phyloP scores from a whole-genome alignment of 2,329 filamentous ascomycete genomes.

The Aureobasidium lini region DNA sequence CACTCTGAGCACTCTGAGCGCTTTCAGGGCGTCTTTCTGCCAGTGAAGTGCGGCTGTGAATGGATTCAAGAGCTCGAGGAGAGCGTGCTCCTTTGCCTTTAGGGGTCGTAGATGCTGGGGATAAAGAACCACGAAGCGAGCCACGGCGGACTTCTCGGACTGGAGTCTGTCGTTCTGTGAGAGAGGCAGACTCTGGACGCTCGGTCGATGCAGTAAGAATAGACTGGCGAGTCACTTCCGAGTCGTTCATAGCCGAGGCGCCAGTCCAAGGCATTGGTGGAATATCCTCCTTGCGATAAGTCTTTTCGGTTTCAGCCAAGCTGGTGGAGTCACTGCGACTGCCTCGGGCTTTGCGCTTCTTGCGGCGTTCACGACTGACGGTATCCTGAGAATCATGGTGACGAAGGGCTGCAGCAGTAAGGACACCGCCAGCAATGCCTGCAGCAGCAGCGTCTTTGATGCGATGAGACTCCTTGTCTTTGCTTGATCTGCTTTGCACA shows the following conservation, averaged over 20 bases:
- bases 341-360: slow-evolving; percentile 40
- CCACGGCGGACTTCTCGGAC: slow-evolving; percentile 58
- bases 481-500: slow-evolving; percentile 32
- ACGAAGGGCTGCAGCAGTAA: slow-evolving; percentile 56
- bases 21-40: slow-evolving; percentile 40
- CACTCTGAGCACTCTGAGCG: slow-evolving; percentile 1
- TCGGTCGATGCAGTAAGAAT: slow-evolving; percentile 77
- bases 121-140: slow-evolving; percentile 44
- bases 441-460: slow-evolving; percentile 48
- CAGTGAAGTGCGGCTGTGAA: slow-evolving; percentile 53
- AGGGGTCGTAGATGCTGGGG: slow-evolving; percentile 51
- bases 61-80: slow-evolving; percentile 53
- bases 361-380: slow-evolving; percentile 36
- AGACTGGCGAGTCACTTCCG: slow-evolving; percentile 80
- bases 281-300: slow-evolving; percentile 46
- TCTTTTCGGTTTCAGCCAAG: slow-evolving; percentile 46
- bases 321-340: slow-evolving; percentile 46
- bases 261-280: slow-evolving; percentile 69
- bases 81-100: slow-evolving; percentile 47
- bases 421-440: slow-evolving; percentile 47
- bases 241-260: slow-evolving; percentile 76
- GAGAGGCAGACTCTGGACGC: slow-evolving; percentile 58
- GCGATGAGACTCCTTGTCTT: slow-evolving; percentile 43
- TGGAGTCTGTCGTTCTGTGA: slow-evolving; percentile 49
- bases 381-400: slow-evolving; percentile 59